Evolutionary conservation across 208 protist species (phyloP), one percentile per base, ranked within the genome.

Genomic region (Trichomonas gallinae): DNA sequence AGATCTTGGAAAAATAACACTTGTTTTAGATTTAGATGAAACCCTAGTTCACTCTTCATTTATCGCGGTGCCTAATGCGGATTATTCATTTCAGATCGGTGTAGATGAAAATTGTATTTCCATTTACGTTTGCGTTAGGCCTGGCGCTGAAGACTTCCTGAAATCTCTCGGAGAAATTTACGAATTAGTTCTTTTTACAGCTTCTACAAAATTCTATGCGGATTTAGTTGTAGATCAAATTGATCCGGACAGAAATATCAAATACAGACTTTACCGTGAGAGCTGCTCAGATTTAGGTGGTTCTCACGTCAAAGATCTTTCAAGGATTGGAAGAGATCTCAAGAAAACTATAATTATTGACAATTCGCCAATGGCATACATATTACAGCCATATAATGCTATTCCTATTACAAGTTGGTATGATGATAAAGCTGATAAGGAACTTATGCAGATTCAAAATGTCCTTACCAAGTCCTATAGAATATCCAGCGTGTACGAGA

Each of bases 1-100:
- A 31, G 58, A 72, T 72, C 26, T 21, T 72, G 58, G 58, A n/a
- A 96, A 96, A 82, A 63, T 63, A 21, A 51, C 40, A 42, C 26
- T 96, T 13, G 93, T 96, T 3, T 48, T 96, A 10, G 93, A 96
- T 81, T 40, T 96, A 9, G 93, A 96, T 45, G 93, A 96, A 82
- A 96, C 93, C 6, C 93, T 96, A 31, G 93, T 96, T 96, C 93
- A 96, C 45, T 51, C 40, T 11, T 96, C 93, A 45, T 96, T 96
- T 45, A 72, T 51, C 1, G 93, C 45, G 46, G 40, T 82, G 17
- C 36, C 36, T 0, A 46, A 96, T 96, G 10, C 93, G 31, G 93
- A 96, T 34, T 96, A 42, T 82, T 82, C 51, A 46, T 82, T 96
- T 96, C 15, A 44, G 10, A 15, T 96, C 0, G 49, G 46, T 36